Conservation (phyloP, 1,139 yeast genomes). For the Pichia sp. region DNA sequence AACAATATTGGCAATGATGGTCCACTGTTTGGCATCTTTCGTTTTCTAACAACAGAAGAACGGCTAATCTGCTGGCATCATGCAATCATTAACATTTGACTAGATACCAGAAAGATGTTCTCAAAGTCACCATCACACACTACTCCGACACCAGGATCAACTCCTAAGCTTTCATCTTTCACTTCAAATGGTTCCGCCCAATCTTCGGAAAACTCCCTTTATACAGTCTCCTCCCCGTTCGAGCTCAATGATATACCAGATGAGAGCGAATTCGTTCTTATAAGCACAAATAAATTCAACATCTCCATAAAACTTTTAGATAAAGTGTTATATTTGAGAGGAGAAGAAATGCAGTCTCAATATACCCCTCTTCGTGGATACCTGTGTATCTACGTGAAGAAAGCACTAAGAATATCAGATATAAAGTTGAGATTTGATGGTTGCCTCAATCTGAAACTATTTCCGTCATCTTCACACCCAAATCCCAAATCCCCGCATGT, state of each 20-base stretch:
- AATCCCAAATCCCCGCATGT: conserved; percentile 4
- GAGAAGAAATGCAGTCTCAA: conserved; percentile 4
- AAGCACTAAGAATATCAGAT: conserved; percentile 9
- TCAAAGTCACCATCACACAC: too few species aligned
- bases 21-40: too few species aligned
- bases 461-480: conserved; percentile 4
- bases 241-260: conserved; percentile 8
- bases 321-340: conserved; percentile 11
- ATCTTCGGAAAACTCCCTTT: conserved; percentile 3
- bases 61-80: too few species aligned
- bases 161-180: too few species aligned
- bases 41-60: too few species aligned
- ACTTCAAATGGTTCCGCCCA: conserved; percentile 1
- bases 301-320: conserved; percentile 12
- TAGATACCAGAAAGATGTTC: too few species aligned
- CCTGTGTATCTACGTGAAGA: conserved; percentile 15
- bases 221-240: conserved; percentile 4
- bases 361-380: conserved; percentile 20
- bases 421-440: conserved; percentile 12
- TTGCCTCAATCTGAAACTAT: conserved; percentile 3
- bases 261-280: conserved; percentile 7
- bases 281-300: conserved; percentile 5
- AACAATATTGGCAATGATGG: too few species aligned
- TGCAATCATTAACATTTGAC: too few species aligned
- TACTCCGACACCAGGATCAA: too few species aligned